Percentiles rank a stretch among this genome's conserved stretches.
Evolutionary conservation across 805 yeast species (phyloP).

Genomic region (Starmerella vitae): DNA sequence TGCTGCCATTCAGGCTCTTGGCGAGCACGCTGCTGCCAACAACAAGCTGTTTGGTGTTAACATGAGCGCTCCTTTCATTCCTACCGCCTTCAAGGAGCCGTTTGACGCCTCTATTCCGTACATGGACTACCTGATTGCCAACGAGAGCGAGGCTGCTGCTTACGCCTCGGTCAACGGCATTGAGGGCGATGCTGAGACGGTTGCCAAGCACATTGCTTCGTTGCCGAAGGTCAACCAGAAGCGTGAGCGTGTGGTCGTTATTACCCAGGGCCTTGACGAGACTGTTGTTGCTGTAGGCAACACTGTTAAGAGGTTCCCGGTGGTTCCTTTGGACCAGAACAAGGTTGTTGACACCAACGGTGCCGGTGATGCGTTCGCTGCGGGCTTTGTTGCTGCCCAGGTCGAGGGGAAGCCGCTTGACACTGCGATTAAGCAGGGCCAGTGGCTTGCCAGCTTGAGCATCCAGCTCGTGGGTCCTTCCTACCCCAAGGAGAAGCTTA

Average conservation of each 20-base stretch:
- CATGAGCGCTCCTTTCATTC: slow-evolving; percentile 92
- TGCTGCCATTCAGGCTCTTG: slow-evolving; percentile 77
- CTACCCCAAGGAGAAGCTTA: slow-evolving; percentile 41
- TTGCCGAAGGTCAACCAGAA: slow-evolving; percentile 58
- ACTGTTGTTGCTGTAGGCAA: slow-evolving; percentile 63
- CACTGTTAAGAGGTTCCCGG: slow-evolving; percentile 39
- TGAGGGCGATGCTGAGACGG: slow-evolving; percentile 48
- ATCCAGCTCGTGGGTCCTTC: slow-evolving; percentile 92
- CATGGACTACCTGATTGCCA: slow-evolving; percentile 84
- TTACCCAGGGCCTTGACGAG: slow-evolving; percentile 92
- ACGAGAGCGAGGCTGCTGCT: slow-evolving; percentile 93
- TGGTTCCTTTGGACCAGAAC: slow-evolving; percentile 52
- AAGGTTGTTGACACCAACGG: slow-evolving; percentile 89
- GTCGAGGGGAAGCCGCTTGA: slow-evolving; percentile 45
- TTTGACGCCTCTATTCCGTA: slow-evolving; percentile 68
- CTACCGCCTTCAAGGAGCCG: slow-evolving; percentile 88
- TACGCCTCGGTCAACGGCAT: slow-evolving; percentile 77
- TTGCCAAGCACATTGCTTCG: slow-evolving; percentile 72
- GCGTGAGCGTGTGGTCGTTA: slow-evolving; percentile 71
- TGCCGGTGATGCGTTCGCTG: slow-evolving; percentile 98
- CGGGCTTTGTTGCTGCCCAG: slow-evolving; percentile 84
- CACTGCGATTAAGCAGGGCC: slow-evolving; percentile 28
- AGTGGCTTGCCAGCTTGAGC: slow-evolving; percentile 88
- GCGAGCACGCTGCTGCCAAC: slow-evolving; percentile 77
- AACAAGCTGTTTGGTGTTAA: slow-evolving; percentile 71